Evolutionary conservation across 345 rosid genomes (phyloP), one percentile per base, ranked within the genome.

Genomic region (sweet orange (Citrus sinensis)): DNA sequence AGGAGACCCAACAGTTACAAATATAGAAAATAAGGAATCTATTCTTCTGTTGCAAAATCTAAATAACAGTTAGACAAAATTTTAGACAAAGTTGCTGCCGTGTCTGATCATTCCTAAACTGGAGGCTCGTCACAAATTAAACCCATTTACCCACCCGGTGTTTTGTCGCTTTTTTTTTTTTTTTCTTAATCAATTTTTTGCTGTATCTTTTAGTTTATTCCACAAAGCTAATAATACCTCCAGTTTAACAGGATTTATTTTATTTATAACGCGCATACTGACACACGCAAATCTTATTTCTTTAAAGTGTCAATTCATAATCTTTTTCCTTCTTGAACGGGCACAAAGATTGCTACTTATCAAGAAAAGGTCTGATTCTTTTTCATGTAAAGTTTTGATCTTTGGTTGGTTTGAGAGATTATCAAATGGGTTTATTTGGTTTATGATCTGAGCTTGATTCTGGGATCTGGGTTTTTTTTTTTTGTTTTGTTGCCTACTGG

Each of bases 401-500:
- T 39, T 39, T 39, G 42, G 42, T 66, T 66, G 6, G 7, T 66
- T 34, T 66, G 5, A 22, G 13, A 34, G 70, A 66, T 66, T 10
- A 35, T 20, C 24, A 35, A 65, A 59, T 71, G 40, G 29, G 74
- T 9, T 42, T 40, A 42, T 70, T 70, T 70, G 55, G 16, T 39
- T 73, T 35, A n/a, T 59, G 66, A 73, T 58, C 76, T 24, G 24
- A 56, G 78, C 56, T 73, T 77, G 72, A 67, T 27, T 83, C 59
- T 68, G 64, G 62, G 83, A 79, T 83, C 73, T 77, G 81, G 83
- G 74, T 39, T 55, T 65, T 49, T 7, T 68, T 7, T 72, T 60
- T 76, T 27, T 65, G 37, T 9, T 75, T 51, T 59, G 25, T 49
- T 75, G 25, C 46, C 70, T 30, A 4, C 29, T 46, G 13, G 20